These are phyloP conservation scores for Cubamyces lactineus DNA, from an alignment of 768 basidiomycete genomes.

Conservation along the genomic window DNA sequence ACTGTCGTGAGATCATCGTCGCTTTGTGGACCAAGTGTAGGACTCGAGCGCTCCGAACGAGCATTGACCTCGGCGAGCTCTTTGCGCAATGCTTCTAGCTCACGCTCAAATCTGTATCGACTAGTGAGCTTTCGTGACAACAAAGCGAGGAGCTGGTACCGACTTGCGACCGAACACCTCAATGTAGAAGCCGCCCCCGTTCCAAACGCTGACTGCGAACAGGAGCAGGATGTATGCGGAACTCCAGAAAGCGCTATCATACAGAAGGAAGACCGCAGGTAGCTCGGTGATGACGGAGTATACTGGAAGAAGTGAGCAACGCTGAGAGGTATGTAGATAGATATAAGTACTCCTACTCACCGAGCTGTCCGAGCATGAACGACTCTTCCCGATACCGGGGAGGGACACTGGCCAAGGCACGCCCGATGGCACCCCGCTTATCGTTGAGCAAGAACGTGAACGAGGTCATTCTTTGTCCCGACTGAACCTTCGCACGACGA, in stretches of 20 bases:
- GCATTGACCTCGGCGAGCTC: constrained; percentile 77
- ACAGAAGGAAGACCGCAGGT: constrained; percentile 82
- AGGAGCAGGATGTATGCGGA: constrained; percentile 76
- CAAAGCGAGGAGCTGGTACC: constrained; percentile 37
- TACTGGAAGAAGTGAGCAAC: constrained; percentile 45
- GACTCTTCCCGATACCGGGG: constrained; percentile 63
- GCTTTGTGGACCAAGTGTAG: constrained; percentile 41
- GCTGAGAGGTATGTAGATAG: not conserved
- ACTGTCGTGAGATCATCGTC: constrained; percentile 48
- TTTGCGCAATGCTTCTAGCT: constrained; percentile 87
- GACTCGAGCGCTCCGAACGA: constrained; percentile 58
- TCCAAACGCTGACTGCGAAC: constrained; percentile 91
- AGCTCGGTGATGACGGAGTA: constrained; percentile 87
- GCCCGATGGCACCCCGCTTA: constrained; percentile 83
- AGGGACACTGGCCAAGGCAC: constrained; percentile 60
- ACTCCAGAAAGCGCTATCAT: constrained; percentile 80
- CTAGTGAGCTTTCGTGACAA: constrained; percentile 12
- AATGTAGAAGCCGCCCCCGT: constrained; percentile 94
- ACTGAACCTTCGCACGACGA: constrained; percentile 86
- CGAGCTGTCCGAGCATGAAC: constrained; percentile 86
- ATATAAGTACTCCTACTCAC: constrained; percentile 43
- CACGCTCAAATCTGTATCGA: constrained; percentile 79
- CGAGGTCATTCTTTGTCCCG: constrained; percentile 88
- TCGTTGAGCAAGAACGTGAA: constrained; percentile 89
- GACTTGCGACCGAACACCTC: constrained; percentile 97